These are phyloP conservation scores for Poronia punctata DNA, from an alignment of 495 filamentous ascomycete species.

Conservation along the genomic window DNA sequence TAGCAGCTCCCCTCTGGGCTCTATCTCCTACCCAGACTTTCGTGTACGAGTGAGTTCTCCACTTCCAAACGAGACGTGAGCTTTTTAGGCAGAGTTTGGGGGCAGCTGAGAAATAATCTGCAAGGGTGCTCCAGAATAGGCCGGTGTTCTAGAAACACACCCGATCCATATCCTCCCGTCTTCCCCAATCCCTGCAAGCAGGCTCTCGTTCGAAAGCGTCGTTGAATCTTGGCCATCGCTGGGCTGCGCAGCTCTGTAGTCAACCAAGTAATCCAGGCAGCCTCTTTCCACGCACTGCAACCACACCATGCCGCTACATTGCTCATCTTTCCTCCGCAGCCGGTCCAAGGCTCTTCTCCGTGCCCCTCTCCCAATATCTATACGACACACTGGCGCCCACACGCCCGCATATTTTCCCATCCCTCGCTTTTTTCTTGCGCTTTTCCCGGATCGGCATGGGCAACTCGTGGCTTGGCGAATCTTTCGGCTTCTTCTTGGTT, in stretches of 20 bases:
- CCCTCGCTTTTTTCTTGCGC: slow-evolving; percentile 14
- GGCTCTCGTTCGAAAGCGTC: too few relatives aligned
- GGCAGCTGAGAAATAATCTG: not conserved
- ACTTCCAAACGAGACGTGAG: slow-evolving; percentile 3
- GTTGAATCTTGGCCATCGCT: too few relatives aligned
- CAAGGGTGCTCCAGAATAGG: too few relatives aligned
- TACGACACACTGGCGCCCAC: too few relatives aligned
- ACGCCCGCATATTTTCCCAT: too few relatives aligned
- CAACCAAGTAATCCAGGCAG: slow-evolving; percentile 2
- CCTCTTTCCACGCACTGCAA: slow-evolving; percentile 5
- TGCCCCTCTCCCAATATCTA: not conserved
- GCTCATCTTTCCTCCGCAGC: not conserved
- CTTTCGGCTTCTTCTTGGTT: too few relatives aligned
- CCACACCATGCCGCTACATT: slow-evolving; percentile 3
- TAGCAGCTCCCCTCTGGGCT: not conserved
- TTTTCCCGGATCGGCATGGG: slow-evolving; percentile 11
- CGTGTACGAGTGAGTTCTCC: not conserved
- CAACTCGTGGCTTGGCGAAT: too few relatives aligned
- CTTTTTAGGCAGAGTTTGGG: not conserved
- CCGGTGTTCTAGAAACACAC: too few relatives aligned
- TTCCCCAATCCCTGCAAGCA: not conserved
- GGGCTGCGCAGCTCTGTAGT: too few relatives aligned
- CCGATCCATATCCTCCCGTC: not conserved
- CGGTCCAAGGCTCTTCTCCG: slow-evolving; percentile 1
- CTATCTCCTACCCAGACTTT: too few relatives aligned